Conservation (phyloP, 768 basidiomycete species). For the Nevesoporus exiguus region DNA sequence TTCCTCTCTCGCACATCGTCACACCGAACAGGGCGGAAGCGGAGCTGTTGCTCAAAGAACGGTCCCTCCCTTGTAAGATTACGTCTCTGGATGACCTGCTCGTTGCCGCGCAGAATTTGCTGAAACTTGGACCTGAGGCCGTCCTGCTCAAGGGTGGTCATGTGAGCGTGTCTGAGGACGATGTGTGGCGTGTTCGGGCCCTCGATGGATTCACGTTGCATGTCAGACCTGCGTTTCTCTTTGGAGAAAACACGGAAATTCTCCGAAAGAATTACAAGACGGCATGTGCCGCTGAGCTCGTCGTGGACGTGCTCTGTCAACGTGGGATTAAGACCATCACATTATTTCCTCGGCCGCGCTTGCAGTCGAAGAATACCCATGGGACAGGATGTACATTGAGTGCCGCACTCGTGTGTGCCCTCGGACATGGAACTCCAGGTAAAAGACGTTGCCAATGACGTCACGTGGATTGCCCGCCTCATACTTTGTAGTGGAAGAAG, state of each 20-base stretch:
- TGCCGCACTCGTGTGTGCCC: conserved; percentile 68
- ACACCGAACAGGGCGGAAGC: conserved; percentile 88
- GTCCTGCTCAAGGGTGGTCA: conserved; percentile 90
- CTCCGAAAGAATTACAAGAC: conserved; percentile 32
- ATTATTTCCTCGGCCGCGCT: conserved; percentile 56
- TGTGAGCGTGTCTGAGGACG: conserved; percentile 42
- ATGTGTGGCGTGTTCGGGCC: conserved; percentile 37
- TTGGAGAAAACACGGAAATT: conserved; percentile 62
- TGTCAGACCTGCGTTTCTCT: conserved; percentile 44
- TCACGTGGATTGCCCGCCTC: neutral
- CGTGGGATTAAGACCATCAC: conserved; percentile 33
- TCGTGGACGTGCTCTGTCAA: conserved; percentile 63
- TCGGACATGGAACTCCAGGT: conserved; percentile 49
- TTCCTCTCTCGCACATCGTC: conserved; percentile 68
- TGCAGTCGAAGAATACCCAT: conserved; percentile 74
- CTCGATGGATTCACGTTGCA: conserved; percentile 30
- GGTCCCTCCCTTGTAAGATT: conserved; percentile 33
- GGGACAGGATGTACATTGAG: conserved; percentile 94
- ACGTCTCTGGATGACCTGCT: conserved; percentile 58
- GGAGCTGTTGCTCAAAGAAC: conserved; percentile 55
- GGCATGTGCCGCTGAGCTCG: conserved; percentile 33
- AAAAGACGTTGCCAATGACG: conserved; percentile 23
- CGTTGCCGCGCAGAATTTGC: conserved; percentile 47
- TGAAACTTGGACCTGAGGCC: conserved; percentile 45
- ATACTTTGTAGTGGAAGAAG: conserved; percentile 46